Evolutionary conservation across 2,329 filamentous ascomycete genomes (phyloP).

Genomic region (Fusarium concolor): DNA sequence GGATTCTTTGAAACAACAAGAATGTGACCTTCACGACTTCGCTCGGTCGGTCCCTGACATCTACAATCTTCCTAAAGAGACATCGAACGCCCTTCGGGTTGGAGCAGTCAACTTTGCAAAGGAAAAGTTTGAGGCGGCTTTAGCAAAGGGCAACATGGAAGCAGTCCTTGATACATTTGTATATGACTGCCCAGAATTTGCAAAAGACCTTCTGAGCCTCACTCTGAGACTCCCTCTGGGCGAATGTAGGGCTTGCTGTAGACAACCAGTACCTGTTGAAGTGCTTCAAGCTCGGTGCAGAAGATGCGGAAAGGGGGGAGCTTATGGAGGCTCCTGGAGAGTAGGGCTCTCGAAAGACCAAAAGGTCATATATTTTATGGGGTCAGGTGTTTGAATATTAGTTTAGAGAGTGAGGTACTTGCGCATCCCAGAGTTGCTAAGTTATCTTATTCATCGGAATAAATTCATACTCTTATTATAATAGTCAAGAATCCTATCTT

Average conservation of each 20-base stretch:
- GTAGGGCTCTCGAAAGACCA: too few species aligned
- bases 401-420: too few species aligned
- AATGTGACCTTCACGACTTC: not conserved
- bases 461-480: too few species aligned
- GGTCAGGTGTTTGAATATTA: too few species aligned
- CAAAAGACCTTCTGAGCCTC: not conserved
- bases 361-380: too few species aligned
- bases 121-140: rapidly evolving
- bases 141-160: not conserved
- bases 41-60: not conserved
- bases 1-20: too few species aligned
- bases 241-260: not conserved
- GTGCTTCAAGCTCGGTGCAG: not conserved
- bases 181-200: not conserved
- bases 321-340: too few species aligned
- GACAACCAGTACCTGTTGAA: not conserved
- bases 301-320: too few species aligned
- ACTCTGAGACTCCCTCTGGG: rapidly evolving
- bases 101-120: rapidly evolving
- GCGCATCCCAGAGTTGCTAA: too few species aligned
- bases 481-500: too few species aligned
- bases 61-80: not conserved
- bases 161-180: too few species aligned
- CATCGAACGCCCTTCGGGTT: rapidly evolving
- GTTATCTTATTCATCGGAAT: too few species aligned